phyloP scores from a whole-genome alignment of 1,284 basidiomycete species.

The Austroboletus niveus region DNA sequence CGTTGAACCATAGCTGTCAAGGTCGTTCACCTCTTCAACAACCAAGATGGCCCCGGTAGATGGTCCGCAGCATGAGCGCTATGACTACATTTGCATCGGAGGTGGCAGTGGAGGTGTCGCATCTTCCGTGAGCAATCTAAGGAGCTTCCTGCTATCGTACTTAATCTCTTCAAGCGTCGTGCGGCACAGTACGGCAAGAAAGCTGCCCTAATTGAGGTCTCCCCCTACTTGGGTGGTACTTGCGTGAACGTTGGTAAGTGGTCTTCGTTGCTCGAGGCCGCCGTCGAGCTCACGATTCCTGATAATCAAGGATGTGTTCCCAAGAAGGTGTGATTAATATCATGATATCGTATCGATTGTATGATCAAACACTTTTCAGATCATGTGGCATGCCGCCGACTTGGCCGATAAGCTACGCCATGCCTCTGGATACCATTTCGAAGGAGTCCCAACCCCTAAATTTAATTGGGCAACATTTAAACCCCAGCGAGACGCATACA shows the following conservation, averaged over 20 bases:
- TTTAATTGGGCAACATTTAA: constrained; percentile 94
- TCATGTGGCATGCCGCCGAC: constrained; percentile 99
- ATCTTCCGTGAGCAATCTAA: constrained; percentile 50
- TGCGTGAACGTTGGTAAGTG: constrained; percentile 91
- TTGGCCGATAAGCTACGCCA: constrained; percentile 81
- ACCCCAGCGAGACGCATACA: constrained; percentile 94
- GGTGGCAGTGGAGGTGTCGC: constrained; percentile 84
- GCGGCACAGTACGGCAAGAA: constrained; percentile 94
- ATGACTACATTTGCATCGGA: constrained; percentile 81
- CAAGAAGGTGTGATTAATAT: constrained; percentile 61
- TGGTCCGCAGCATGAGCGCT: constrained; percentile 54
- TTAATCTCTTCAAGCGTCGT: constrained; percentile 52
- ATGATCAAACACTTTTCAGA: constrained; percentile 44
- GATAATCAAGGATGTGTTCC: constrained; percentile 73
- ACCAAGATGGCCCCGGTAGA: constrained; percentile 68
- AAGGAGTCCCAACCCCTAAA: constrained; percentile 50
- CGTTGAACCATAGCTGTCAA: constrained; percentile 42
- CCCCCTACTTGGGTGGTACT: constrained; percentile 84
- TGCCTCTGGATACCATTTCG: constrained; percentile 82
- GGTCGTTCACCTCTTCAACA: constrained; percentile 43
- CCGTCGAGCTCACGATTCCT: constrained; percentile 3
- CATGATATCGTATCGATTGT: constrained; percentile 9
- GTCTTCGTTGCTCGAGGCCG: neutral
- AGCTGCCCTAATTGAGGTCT: constrained; percentile 85
- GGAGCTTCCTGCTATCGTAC: neutral